Percentiles rank a stretch among this genome's conserved stretches.
These are phyloP conservation scores for Ramaria sp. DNA, from an alignment of 768 basidiomycete genomes.

Conservation along the genomic window DNA sequence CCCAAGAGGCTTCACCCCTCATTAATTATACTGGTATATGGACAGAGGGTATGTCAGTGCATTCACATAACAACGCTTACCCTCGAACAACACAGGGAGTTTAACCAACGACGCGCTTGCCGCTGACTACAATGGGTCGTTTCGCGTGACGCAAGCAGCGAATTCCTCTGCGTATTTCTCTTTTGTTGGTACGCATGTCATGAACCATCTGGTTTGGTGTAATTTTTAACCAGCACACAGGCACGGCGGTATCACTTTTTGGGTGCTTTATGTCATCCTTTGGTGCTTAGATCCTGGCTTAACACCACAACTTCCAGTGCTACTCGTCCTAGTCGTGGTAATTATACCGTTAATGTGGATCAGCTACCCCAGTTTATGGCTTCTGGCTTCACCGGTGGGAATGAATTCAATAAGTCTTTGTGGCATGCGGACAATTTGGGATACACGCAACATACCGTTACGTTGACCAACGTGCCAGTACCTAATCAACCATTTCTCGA, in stretches of 20 bases:
- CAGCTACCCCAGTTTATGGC: not conserved
- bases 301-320: not conserved
- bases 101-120: not conserved
- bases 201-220: too few species aligned
- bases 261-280: not conserved
- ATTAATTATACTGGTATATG: slow-evolving; percentile 1
- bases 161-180: not conserved
- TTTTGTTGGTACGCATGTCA: not conserved
- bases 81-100: not conserved
- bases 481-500: not conserved
- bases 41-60: slow-evolving; percentile 2
- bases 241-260: not conserved
- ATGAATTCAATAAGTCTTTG: not conserved
- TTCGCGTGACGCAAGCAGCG: not conserved
- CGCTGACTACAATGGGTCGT: slow-evolving; percentile 3
- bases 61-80: too few species aligned
- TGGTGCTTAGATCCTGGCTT: not conserved
- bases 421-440: not conserved
- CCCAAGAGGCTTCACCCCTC: slow-evolving; percentile 1
- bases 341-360: slow-evolving; percentile 5
- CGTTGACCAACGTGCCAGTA: not conserved
- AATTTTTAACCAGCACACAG: not conserved
- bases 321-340: not conserved
- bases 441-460: slow-evolving; percentile 1
- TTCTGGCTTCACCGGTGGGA: not conserved